Evolutionary conservation across 192 early-diverging fungal species (phyloP).

Genomic region (Coemansia sp.): DNA sequence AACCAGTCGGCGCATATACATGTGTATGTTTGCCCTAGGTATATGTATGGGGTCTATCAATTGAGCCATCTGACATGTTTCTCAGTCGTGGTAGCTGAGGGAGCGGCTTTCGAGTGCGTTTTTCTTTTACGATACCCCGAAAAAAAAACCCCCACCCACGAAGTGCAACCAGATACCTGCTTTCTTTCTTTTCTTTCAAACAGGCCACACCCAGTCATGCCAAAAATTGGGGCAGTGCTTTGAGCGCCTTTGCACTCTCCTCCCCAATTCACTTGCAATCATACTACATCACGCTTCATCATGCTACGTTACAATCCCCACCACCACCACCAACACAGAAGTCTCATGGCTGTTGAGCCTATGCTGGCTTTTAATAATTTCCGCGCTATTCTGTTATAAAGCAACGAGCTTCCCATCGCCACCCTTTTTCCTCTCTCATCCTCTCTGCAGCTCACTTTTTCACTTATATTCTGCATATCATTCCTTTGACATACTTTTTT

Average conservation of each 20-base stretch:
- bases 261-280: background rate
- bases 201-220: background rate
- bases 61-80: background rate
- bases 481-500: background rate
- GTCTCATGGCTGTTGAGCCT: background rate
- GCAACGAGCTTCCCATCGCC: background rate
- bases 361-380: background rate
- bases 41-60: background rate
- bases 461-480: background rate
- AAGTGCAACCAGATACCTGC: background rate
- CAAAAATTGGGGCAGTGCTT: background rate
- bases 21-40: background rate
- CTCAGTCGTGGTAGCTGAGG: background rate
- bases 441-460: background rate
- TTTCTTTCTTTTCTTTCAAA: background rate
- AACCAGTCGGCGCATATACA: background rate
- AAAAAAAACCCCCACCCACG: background rate
- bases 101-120: background rate
- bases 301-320: too few species aligned
- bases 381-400: background rate
- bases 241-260: background rate
- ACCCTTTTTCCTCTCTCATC: background rate
- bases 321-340: background rate
- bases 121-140: background rate
- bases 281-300: too few species aligned